Evolutionary conservation across 257 asterid genomes (phyloP).

Genomic region (Haberlea rhodopensis): DNA sequence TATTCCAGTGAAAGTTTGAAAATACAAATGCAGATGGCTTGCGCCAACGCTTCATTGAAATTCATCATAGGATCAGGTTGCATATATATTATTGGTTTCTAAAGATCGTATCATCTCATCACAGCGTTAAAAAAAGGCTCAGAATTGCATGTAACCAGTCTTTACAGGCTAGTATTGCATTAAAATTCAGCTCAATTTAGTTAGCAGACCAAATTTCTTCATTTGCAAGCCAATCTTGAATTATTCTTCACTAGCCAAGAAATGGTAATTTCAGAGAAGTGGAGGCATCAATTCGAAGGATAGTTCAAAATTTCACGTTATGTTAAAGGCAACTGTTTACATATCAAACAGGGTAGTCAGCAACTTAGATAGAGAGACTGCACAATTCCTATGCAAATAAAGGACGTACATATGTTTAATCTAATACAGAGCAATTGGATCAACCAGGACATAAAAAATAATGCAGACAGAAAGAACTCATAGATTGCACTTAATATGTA

Average conservation of each 20-base stretch:
- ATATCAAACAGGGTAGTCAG: neutral
- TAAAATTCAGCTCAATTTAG: neutral
- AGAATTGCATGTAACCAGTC: neutral
- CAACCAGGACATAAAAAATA: neutral
- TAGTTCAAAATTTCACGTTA: neutral
- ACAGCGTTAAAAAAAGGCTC: neutral
- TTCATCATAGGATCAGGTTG: neutral
- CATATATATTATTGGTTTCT: neutral
- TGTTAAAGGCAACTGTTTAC: neutral
- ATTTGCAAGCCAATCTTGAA: neutral
- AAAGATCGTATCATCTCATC: neutral
- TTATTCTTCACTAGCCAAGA: neutral
- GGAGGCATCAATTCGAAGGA: too few species aligned
- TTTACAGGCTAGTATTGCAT: neutral
- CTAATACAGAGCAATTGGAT: neutral
- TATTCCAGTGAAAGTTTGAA: neutral
- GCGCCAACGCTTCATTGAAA: neutral
- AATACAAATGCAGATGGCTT: neutral
- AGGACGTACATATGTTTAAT: neutral
- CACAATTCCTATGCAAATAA: neutral
- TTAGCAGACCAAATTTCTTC: neutral
- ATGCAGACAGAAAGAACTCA: neutral
- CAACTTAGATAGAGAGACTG: neutral
- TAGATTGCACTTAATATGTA: slow-evolving; percentile 30
- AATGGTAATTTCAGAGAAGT: neutral